These are phyloP conservation scores for Alternaria sp. DNA, from an alignment of 2,329 filamentous ascomycete genomes.

Conservation along the genomic window DNA sequence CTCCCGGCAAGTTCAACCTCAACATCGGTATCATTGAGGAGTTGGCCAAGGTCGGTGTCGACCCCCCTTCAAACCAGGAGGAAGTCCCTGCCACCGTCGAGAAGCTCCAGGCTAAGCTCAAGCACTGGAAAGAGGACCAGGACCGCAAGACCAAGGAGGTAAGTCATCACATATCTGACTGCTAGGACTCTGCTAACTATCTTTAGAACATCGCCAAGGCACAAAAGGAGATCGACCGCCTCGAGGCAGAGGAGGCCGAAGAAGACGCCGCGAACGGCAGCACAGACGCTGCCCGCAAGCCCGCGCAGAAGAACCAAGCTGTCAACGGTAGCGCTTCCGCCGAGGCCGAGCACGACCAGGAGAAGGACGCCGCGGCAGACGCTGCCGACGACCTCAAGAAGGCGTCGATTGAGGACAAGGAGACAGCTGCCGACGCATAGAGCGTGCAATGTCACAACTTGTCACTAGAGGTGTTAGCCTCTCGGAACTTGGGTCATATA, in stretches of 20 bases:
- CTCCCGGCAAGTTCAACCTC: slow-evolving; percentile 76
- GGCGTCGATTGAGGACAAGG: slow-evolving; percentile 66
- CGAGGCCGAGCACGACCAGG: slow-evolving; percentile 63
- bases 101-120: slow-evolving; percentile 92
- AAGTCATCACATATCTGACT: slow-evolving; percentile 51
- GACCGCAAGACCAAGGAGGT: slow-evolving; percentile 89
- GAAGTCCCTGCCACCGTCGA: slow-evolving; percentile 83
- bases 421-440: slow-evolving; percentile 39
- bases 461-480: slow-evolving; percentile 14
- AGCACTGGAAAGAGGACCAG: slow-evolving; percentile 91
- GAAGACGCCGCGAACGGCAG: slow-evolving; percentile 57
- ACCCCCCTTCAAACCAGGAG: slow-evolving; percentile 85
- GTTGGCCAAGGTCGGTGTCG: slow-evolving; percentile 81
- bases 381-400: slow-evolving; percentile 68
- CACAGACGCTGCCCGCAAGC: slow-evolving; percentile 65
- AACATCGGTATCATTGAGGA: slow-evolving; percentile 93
- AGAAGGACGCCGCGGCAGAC: slow-evolving; percentile 68
- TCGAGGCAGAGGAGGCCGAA: slow-evolving; percentile 75
- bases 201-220: slow-evolving; percentile 93
- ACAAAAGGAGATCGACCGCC: slow-evolving; percentile 90
- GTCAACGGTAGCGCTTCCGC: slow-evolving; percentile 63
- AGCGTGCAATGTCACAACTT: slow-evolving; percentile 7
- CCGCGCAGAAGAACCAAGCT: slow-evolving; percentile 59
- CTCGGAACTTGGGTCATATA: slow-evolving; percentile 29
- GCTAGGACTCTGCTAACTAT: slow-evolving; percentile 20